Conservation (phyloP, 768 basidiomycete species). For the Xanthoconium stramineum region DNA sequence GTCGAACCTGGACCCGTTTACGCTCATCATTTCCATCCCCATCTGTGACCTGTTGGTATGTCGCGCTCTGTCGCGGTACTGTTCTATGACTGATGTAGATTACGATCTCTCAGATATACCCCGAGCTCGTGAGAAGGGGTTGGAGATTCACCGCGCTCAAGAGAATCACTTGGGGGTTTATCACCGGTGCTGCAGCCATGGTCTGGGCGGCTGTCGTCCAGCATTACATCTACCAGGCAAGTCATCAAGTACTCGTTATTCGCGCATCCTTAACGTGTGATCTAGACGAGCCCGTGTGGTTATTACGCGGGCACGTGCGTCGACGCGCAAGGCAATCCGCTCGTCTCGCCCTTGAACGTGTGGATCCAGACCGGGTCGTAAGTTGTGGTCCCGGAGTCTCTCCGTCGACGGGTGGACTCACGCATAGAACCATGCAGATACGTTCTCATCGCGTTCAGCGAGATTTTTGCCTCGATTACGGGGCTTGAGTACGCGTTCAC, state of each 20-base stretch:
- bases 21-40: slow-evolving; percentile 73
- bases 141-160: slow-evolving; percentile 58
- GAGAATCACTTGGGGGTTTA: slow-evolving; percentile 57
- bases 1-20: slow-evolving; percentile 74
- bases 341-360: slow-evolving; percentile 67
- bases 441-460: slow-evolving; percentile 59
- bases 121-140: slow-evolving; percentile 47
- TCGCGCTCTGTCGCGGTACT: background rate
- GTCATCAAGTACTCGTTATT: background rate
- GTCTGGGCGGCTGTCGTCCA: slow-evolving; percentile 71
- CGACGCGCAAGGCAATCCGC: slow-evolving; percentile 44
- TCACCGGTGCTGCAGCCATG: slow-evolving; percentile 55
- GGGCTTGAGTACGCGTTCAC: slow-evolving; percentile 88
- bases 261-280: background rate
- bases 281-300: slow-evolving; percentile 43
- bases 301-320: slow-evolving; percentile 50
- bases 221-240: slow-evolving; percentile 65
- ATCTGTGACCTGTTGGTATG: slow-evolving; percentile 57
- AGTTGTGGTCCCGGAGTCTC: slow-evolving; percentile 18
- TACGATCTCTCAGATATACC: slow-evolving; percentile 45
- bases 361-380: slow-evolving; percentile 74
- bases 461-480: slow-evolving; percentile 80
- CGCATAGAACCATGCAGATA: slow-evolving; percentile 38
- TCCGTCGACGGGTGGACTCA: background rate
- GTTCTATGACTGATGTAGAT: background rate